Percentiles rank a stretch among this genome's conserved stretches.
Conservation (phyloP, 1,284 basidiomycete species). For the Vanrija humicola region DNA sequence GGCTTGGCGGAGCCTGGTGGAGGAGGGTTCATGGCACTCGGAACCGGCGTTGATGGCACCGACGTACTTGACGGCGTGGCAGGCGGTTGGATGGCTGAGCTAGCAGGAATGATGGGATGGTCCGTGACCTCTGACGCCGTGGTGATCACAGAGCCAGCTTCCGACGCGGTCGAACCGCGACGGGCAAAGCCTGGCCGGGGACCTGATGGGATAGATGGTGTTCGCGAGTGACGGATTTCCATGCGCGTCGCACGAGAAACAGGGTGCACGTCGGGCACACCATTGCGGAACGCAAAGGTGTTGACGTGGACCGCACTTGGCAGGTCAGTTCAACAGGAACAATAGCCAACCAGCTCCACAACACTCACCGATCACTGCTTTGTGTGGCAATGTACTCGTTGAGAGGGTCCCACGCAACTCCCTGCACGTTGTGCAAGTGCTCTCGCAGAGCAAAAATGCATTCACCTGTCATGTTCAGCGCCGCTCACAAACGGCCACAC, state of each 20-base stretch:
- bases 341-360: background rate
- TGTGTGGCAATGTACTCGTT: constrained; percentile 94
- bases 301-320: constrained; percentile 77
- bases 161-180: constrained; percentile 69
- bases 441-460: constrained; percentile 54
- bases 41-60: constrained; percentile 42
- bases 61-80: constrained; percentile 35
- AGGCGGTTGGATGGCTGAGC: constrained; percentile 38
- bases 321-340: constrained; percentile 9
- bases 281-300: constrained; percentile 68
- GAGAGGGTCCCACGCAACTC: constrained; percentile 92
- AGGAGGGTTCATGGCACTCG: constrained; percentile 46
- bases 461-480: constrained; percentile 32
- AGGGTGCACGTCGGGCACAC: constrained; percentile 72
- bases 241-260: constrained; percentile 45
- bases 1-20: constrained; percentile 38
- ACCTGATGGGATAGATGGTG: constrained; percentile 44
- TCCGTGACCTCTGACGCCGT: constrained; percentile 55
- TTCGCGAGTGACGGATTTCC: constrained; percentile 47
- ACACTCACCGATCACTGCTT: constrained; percentile 69
- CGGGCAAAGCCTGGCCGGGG: constrained; percentile 59
- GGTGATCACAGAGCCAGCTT: constrained; percentile 61
- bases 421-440: constrained; percentile 91
- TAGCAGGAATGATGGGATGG: constrained; percentile 22
- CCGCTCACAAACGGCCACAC: constrained; percentile 5